Evolutionary conservation across 2,329 filamentous ascomycete genomes (phyloP), one percentile per base, ranked within the genome.

Genomic region (Fusarium longipes): DNA sequence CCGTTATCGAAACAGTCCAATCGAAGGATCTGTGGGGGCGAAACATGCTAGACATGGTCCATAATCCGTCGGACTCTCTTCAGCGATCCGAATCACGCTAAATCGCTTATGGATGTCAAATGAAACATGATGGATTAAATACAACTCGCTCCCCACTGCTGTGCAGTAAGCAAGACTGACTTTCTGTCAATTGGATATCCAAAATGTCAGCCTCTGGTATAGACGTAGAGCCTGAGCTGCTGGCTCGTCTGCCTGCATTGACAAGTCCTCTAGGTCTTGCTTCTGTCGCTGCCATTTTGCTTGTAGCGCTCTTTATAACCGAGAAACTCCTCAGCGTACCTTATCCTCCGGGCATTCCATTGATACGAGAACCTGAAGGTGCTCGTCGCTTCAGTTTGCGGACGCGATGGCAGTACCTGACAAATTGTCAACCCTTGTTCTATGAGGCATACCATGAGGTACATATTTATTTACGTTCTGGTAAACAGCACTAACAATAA

Each of bases 371-470:
- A 30, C 68, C 67, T 0, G 48, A 66, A 25, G 73, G 72, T 1
- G 56, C 66, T 14, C 63, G 49, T 22, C 48, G 71, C 4, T 77
- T 78, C 49, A 78, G 76, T 45, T 32, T 76, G 14, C 68, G 69
- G 9, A 78, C 76, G 2, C 53, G 74, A 30, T 43, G 67, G 27
- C 63, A 63, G 0, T 78, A 76, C 59, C 74, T 76, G 57, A 74
- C 57, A 2, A 72, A 78, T 11, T 79, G 77, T 42, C 52, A 69
- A 38, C 50, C 66, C 0, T 50, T 79, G 9, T 78, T 72, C 24
- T 49, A 62, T 12, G 76, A 78, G 6, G 76, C 76, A 0, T 77
- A 77, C 14, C 63, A 76, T 30, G 63, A 75, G 3, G 76, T 77
- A 22, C 22, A 51, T 10, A 6, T 14, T 14, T 7, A 6, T 1